Base-by-base conservation (phyloP, 306 rosid species). In the Prinsepia uniflora region DNA sequence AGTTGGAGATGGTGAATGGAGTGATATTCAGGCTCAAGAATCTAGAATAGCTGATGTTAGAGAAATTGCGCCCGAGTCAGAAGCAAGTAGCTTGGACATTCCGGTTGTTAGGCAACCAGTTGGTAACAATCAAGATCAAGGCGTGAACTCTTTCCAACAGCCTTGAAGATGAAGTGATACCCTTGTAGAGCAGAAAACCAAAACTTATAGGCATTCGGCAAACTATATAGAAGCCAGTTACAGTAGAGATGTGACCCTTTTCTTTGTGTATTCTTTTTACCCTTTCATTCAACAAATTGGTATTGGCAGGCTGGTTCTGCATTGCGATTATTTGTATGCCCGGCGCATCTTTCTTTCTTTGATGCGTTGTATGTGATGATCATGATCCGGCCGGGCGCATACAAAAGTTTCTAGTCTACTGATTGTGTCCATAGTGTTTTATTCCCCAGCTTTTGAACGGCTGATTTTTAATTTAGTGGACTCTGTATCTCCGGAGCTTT, bases 1-100 rank as follows among this genome's bases (percentile, higher is more conserved):
- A 13, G 86, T 82, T 50, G 91, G 84, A 45, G 97, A 85, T 68
- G 81, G 79, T 8, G 96, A 87, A 77, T 95, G 99, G 99, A 95
- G 90, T 7, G 97, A 95, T 78, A 89, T 91, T 86, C 97, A 86
- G 77, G 96, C 99, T 10, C 91, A 95, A 19, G 97, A 95, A 57
- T 82, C 96, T 39, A 94, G 92, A 80, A 86, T 91, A 69, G 91
- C 97, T 10, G 99, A 89, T 44, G 99, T 95, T 48, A 83, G 99
- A 87, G 97, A 91, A 85, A 86, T 95, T 4, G 84, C 85, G 11
- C 78, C 90, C 0, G 87, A 91, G 81, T 76, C 89, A 24, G 92
- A 86, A 76, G 83, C 87, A 70, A 95, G 79, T 83, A 95, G 99
- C 84, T 85, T 91, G 78, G 99, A 95, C 79, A 95, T 95, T 69